Conservation (phyloP, 352 stramenopile species). For the Peronospora tabacina region DNA sequence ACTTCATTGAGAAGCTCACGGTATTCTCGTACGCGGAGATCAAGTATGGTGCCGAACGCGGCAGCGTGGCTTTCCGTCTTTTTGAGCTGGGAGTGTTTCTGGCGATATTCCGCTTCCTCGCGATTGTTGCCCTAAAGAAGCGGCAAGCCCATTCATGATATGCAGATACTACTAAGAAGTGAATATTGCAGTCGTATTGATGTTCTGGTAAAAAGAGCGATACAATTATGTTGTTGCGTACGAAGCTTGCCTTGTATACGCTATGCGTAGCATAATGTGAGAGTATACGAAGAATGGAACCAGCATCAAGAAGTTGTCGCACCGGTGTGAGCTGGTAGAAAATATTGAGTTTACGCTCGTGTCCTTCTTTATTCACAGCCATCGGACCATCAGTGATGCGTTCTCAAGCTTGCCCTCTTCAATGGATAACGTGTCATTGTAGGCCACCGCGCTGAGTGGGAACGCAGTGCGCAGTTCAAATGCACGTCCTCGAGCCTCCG, state of each 20-base stretch:
- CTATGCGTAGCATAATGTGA: background rate
- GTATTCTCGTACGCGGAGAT: constrained; percentile 22
- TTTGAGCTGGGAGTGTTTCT: constrained; percentile 17
- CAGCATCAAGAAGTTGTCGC: background rate
- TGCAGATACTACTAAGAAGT: background rate
- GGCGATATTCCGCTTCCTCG: constrained; percentile 16
- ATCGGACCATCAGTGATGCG: constrained; percentile 73
- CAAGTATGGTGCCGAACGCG: constrained; percentile 15
- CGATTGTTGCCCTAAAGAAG: constrained; percentile 14
- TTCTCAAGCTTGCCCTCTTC: constrained; percentile 65
- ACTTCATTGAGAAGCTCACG: constrained; percentile 11
- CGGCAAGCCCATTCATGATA: constrained; percentile 1
- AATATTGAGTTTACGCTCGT: constrained; percentile 2
- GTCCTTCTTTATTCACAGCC: constrained; percentile 28
- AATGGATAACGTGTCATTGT: constrained; percentile 48
- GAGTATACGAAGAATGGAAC: background rate
- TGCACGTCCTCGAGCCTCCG: constrained; percentile 49
- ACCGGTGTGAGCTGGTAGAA: constrained; percentile 1
- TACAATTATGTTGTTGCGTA: constrained; percentile 10
- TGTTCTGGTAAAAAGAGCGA: background rate
- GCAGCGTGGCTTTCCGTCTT: constrained; percentile 11
- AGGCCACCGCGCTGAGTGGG: constrained; percentile 42
- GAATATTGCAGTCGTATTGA: background rate
- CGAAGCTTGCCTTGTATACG: constrained; percentile 1
- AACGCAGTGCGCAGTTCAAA: constrained; percentile 75